Conservation (phyloP, 2,329 filamentous ascomycete species). For the Pseudogymnoascus sp. region DNA sequence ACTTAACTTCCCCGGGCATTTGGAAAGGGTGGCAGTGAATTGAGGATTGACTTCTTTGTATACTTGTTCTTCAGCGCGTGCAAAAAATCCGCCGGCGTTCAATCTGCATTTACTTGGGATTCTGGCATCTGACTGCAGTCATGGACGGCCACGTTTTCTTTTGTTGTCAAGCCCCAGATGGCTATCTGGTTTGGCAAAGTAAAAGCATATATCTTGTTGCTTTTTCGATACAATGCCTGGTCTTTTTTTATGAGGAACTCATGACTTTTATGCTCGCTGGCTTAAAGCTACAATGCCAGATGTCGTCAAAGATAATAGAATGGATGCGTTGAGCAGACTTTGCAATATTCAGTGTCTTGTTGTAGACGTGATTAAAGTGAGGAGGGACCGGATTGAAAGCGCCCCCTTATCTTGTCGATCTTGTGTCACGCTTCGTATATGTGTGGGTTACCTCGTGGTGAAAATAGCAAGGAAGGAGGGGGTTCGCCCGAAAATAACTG, state of each 20-base stretch:
- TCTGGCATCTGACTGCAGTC: conserved; percentile 9
- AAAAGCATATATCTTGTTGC: conserved; percentile 7
- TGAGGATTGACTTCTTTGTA: conserved; percentile 14
- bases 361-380: background rate
- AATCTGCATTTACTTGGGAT: conserved; percentile 11
- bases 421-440: background rate
- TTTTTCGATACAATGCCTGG: conserved; percentile 4
- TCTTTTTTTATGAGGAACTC: conserved; percentile 1
- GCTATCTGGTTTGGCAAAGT: conserved; percentile 9
- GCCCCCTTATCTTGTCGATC: background rate
- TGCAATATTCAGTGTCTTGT: background rate
- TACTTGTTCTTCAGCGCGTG: conserved; percentile 12
- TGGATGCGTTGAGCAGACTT: conserved; percentile 4
- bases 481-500: background rate
- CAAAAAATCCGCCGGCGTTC: conserved; percentile 11
- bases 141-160: conserved; percentile 7
- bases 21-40: conserved; percentile 13
- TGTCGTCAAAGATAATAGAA: conserved; percentile 10
- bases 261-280: conserved; percentile 11
- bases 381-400: background rate
- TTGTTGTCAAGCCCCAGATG: conserved; percentile 3
- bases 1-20: conserved; percentile 12
- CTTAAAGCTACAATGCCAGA: conserved; percentile 10
- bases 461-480: background rate
- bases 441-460: background rate